Percentiles rank a stretch among this genome's conserved stretches.
phyloP scores from a whole-genome alignment of 148 eudicot genomes.

The Cornus suecica region DNA sequence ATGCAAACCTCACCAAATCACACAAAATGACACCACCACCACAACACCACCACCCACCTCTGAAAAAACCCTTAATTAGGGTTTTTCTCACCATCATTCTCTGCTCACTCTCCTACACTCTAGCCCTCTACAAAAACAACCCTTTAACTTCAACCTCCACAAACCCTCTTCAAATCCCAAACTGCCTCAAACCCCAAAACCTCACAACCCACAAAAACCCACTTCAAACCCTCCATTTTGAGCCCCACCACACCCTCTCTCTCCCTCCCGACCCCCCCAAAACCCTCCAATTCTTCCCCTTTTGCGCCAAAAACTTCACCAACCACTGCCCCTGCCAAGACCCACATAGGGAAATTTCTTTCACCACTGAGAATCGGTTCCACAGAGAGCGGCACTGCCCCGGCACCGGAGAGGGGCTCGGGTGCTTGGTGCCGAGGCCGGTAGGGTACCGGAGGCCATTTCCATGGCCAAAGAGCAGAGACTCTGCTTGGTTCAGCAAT shows the following conservation, averaged over 20 bases:
- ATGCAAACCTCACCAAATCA: not conserved
- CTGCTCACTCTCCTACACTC: constrained; percentile 32
- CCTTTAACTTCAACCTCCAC: not conserved
- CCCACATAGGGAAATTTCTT: constrained; percentile 14
- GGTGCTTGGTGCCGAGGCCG: constrained; percentile 52
- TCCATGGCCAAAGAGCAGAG: constrained; percentile 56
- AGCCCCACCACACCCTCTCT: constrained; percentile 25
- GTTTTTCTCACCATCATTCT: constrained; percentile 23
- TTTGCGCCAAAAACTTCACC: constrained; percentile 37
- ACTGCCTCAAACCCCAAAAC: not conserved
- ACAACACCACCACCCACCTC: constrained; percentile 5
- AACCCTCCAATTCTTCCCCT: constrained; percentile 14
- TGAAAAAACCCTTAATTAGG: constrained; percentile 22
- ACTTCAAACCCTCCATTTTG: constrained; percentile 13
- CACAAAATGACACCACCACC: constrained; percentile 1
- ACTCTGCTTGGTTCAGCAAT: constrained; percentile 55
- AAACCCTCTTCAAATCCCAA: not conserved
- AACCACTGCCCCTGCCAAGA: constrained; percentile 50
- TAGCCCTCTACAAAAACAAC: constrained; percentile 28
- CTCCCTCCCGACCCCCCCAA: constrained; percentile 11
- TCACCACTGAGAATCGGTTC: constrained; percentile 10
- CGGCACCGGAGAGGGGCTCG: constrained; percentile 20
- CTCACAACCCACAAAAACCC: constrained; percentile 9
- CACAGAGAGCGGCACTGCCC: constrained; percentile 74
- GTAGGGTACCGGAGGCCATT: constrained; percentile 46